Base-by-base conservation (phyloP, 257 asterid genomes). In the Cynanchum wilfordii region DNA sequence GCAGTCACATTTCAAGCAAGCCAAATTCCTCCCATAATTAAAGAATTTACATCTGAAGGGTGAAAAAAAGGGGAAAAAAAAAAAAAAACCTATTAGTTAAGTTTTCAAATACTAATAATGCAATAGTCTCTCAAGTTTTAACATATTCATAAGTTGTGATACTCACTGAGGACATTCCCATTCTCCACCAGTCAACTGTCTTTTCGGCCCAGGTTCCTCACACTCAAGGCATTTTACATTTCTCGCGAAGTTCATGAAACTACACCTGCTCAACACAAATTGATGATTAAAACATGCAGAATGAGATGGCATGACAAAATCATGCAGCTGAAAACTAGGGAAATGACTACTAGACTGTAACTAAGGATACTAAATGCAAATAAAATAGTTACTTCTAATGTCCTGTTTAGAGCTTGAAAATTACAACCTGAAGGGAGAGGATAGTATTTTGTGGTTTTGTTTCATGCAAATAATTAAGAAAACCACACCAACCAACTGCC, bases 141-240 rank as follows among this genome's bases (percentile, higher is more conserved):
- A 58, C 49, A 70, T n/a, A 77, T 45, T 56, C 30, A 78, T 38
- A 56, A 68, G 52, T 51, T 76, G 60, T 47, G 62, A 52, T 73
- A 58, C 93, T 89, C 83, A 94, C 99, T 85, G 89, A 70, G 98
- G 91, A 82, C 99, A 94, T 65, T 94, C 95, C 99, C 99, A 94
- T 83, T 94, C 99, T 75, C 88, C 88, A 58, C 97, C 97, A 72
- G 87, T 82, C 65, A 91, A 87, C 81, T 82, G 89, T 76, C 78
- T 86, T 79, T 75, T 83, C 6, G 99, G 96, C 85, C 92, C 84
- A 67, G 86, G 52, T 76, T 84, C 97, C 86, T 91, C 97, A 75
- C 99, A 94, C 83, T 94, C 99, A 24, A 89, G 96, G 83, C 99
- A 94, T 77, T 87, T 81, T 57, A 72, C 54, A 64, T 94, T 94